Percentiles rank a stretch among this genome's conserved stretches.
These are phyloP conservation scores for Monilinia aucupariae DNA, from an alignment of 2,329 filamentous ascomycete genomes.

Conservation along the genomic window DNA sequence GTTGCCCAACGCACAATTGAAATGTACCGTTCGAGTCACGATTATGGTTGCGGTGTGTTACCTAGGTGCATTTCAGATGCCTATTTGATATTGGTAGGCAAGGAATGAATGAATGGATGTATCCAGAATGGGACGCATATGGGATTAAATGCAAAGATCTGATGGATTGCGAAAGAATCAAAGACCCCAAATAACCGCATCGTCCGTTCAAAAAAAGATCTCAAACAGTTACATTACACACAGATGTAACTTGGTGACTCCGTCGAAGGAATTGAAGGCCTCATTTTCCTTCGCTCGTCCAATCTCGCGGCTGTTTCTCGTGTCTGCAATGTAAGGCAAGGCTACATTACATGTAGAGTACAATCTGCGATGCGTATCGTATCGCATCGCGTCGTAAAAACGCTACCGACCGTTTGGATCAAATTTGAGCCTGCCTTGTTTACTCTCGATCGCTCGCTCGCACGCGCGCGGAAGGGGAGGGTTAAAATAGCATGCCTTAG, in stretches of 20 bases:
- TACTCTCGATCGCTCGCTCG: neutral
- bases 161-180: neutral
- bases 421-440: neutral
- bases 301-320: constrained; percentile 1
- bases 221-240: constrained; percentile 1
- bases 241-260: neutral
- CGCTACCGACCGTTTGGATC: constrained; percentile 11
- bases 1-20: too few species aligned
- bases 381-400: neutral
- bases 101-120: too few species aligned
- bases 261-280: neutral
- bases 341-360: neutral
- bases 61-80: neutral
- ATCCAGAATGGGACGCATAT: neutral
- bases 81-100: neutral
- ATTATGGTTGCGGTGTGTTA: neutral
- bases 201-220: neutral
- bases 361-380: neutral
- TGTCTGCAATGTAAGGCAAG: neutral
- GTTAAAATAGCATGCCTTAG: neutral
- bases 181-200: neutral
- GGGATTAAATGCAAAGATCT: neutral
- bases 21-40: neutral
- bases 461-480: neutral
- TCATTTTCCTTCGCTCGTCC: neutral